These are phyloP conservation scores for Pyricularia sp. DNA, from an alignment of 2,329 filamentous ascomycete species.

Conservation along the genomic window DNA sequence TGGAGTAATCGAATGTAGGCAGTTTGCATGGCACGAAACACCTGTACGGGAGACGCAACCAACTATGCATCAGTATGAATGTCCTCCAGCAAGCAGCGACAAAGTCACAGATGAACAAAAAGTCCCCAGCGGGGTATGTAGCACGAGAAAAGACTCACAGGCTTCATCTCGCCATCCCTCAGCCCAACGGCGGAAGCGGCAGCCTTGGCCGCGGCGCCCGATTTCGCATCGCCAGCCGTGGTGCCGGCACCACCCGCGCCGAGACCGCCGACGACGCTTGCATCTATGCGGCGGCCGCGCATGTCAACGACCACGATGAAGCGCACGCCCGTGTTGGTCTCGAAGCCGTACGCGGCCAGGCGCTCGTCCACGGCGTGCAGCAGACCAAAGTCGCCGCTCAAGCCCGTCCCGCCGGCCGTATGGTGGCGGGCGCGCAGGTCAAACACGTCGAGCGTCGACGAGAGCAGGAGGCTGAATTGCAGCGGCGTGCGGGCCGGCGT, in stretches of 20 bases:
- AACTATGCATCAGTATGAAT: not conserved
- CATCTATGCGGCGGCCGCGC: slow-evolving; percentile 54
- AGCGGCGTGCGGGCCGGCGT: slow-evolving; percentile 59
- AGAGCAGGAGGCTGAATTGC: slow-evolving; percentile 86
- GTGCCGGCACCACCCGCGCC: not conserved
- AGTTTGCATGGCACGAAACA: slow-evolving; percentile 86
- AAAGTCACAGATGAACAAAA: not conserved
- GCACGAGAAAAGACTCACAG: slow-evolving; percentile 41
- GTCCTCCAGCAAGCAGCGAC: not conserved
- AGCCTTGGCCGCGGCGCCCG: slow-evolving; percentile 25
- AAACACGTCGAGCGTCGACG: slow-evolving; percentile 88
- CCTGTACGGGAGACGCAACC: slow-evolving; percentile 10
- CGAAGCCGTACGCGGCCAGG: slow-evolving; percentile 87
- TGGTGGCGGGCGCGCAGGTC: slow-evolving; percentile 71
- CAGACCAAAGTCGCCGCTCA: slow-evolving; percentile 80
- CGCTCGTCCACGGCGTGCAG: slow-evolving; percentile 91
- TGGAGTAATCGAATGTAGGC: slow-evolving; percentile 83
- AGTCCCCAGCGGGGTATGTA: not conserved
- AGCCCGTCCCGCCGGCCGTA: slow-evolving; percentile 34
- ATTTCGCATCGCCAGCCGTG: slow-evolving; percentile 7
- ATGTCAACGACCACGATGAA: slow-evolving; percentile 88
- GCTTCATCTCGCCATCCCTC: slow-evolving; percentile 78
- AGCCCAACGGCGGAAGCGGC: slow-evolving; percentile 45
- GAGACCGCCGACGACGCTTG: slow-evolving; percentile 3
- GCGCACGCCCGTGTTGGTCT: slow-evolving; percentile 91